These are phyloP conservation scores for Metarhizium sp. DNA, from an alignment of 2,329 filamentous ascomycete genomes.

Conservation along the genomic window DNA sequence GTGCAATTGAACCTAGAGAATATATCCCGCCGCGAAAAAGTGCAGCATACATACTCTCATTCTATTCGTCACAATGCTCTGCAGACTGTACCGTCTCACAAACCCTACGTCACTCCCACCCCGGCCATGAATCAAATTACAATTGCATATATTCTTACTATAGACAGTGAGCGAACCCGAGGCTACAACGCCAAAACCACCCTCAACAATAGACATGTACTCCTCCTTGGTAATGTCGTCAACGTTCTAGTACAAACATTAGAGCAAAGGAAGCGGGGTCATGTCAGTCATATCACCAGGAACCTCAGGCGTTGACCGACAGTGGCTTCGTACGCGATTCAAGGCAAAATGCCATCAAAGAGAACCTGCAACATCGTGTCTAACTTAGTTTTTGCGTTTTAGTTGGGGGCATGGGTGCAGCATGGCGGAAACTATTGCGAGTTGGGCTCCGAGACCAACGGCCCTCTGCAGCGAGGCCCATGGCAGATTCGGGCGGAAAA, in stretches of 20 bases:
- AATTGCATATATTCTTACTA: not conserved
- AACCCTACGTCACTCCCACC: no score
- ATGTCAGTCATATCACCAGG: slow-evolving; percentile 3
- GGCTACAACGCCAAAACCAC: not conserved
- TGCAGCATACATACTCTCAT: no score
- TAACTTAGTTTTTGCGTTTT: slow-evolving; percentile 7
- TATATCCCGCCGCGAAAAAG: no score
- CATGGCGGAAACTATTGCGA: not conserved
- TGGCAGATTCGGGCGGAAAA: not conserved
- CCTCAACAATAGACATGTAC: not conserved
- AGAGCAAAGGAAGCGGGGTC: not conserved
- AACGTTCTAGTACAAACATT: slow-evolving; percentile 1
- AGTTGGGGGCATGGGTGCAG: slow-evolving; percentile 6
- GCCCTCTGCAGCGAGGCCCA: not conserved
- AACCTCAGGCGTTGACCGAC: slow-evolving; percentile 3
- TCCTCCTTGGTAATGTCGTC: slow-evolving; percentile 2
- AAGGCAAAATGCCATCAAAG: not conserved
- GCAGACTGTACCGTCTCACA: no score
- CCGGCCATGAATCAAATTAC: not conserved
- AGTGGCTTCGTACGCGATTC: slow-evolving; percentile 1
- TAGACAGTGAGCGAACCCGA: not conserved
- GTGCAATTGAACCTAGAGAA: no score
- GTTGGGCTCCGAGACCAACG: not conserved
- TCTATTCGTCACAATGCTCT: no score
- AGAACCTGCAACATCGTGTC: slow-evolving; percentile 7